Conservation (phyloP, 2,329 filamentous ascomycete species). For the Trichoderma arundinaceum region DNA sequence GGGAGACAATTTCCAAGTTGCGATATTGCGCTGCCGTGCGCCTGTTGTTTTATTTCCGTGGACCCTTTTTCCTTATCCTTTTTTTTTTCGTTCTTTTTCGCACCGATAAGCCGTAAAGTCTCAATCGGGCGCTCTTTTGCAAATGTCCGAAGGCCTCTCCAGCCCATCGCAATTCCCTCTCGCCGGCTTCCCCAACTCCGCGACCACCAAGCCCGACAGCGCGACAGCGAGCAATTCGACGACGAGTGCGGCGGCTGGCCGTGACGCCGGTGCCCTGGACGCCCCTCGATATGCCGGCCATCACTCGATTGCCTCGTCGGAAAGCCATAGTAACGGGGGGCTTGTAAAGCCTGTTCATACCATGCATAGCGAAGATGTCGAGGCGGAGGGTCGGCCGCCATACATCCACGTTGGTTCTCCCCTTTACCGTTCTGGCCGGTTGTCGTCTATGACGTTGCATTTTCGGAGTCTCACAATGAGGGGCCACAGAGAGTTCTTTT, state of each 20-base stretch:
- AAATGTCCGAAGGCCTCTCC: slow-evolving; percentile 32
- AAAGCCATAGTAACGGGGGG: slow-evolving; percentile 37
- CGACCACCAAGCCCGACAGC: slow-evolving; percentile 29
- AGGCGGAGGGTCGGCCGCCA: slow-evolving; percentile 52
- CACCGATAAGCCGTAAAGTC: neutral
- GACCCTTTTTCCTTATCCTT: neutral
- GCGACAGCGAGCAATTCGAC: slow-evolving; percentile 33
- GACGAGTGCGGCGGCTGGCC: slow-evolving; percentile 33
- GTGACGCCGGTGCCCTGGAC: slow-evolving; percentile 30
- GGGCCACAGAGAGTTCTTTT: neutral
- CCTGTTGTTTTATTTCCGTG: neutral
- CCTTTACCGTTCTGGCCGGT: neutral
- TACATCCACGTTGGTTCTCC: slow-evolving; percentile 50
- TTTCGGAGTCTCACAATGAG: neutral
- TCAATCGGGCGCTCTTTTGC: slow-evolving; percentile 21
- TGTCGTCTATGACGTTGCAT: neutral
- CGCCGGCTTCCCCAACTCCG: slow-evolving; percentile 30
- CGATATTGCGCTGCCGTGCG: slow-evolving; percentile 14
- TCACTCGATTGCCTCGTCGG: slow-evolving; percentile 38
- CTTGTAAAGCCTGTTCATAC: slow-evolving; percentile 38
- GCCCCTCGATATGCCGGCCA: slow-evolving; percentile 46
- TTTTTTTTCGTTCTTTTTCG: neutral
- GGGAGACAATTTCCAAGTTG: neutral
- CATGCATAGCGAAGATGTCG: slow-evolving; percentile 49
- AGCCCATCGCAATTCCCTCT: slow-evolving; percentile 26